A percentile compares a stretch with the other conserved stretches of the same genome.
Conservation (phyloP, 2,329 filamentous ascomycete genomes). For the Dendryphion nanum region DNA sequence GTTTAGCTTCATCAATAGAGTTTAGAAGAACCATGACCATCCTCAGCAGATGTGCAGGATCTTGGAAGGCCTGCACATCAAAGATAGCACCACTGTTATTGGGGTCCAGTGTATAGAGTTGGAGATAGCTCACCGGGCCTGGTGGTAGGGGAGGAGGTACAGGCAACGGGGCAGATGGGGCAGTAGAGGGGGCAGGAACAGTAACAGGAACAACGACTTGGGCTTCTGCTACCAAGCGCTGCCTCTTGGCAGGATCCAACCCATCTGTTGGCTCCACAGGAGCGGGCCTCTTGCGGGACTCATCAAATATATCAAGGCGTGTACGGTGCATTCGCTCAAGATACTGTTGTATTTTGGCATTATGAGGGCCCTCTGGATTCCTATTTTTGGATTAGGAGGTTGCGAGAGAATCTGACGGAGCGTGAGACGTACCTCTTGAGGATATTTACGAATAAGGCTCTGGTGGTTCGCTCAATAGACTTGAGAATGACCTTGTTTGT, state of each 20-base stretch:
- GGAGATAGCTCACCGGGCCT: constrained; percentile 74
- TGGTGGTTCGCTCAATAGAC: constrained; percentile 92
- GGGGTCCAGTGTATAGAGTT: constrained; percentile 81
- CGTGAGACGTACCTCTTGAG: constrained; percentile 63
- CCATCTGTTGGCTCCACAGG: constrained; percentile 69
- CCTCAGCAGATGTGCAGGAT: constrained; percentile 68
- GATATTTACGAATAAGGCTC: constrained; percentile 79
- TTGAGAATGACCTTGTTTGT: constrained; percentile 78
- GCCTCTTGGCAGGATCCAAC: constrained; percentile 76
- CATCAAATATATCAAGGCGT: constrained; percentile 76
- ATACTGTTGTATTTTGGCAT: constrained; percentile 79
- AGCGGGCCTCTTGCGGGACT: constrained; percentile 74
- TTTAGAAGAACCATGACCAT: constrained; percentile 79
- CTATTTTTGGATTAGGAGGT: constrained; percentile 43
- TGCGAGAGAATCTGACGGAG: background rate
- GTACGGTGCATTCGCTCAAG: constrained; percentile 79
- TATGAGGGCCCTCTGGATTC: constrained; percentile 75
- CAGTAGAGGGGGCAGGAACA: too few relatives aligned
- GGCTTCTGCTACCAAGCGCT: constrained; percentile 60
- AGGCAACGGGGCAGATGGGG: too few relatives aligned
- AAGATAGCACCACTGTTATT: constrained; percentile 75
- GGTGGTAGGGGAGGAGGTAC: constrained; percentile 72
- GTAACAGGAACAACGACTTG: constrained; percentile 47
- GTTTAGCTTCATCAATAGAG: constrained; percentile 64
- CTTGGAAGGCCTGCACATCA: constrained; percentile 76